Evolutionary conservation across 768 basidiomycete species (phyloP).

Genomic region (Lactarius vividus): DNA sequence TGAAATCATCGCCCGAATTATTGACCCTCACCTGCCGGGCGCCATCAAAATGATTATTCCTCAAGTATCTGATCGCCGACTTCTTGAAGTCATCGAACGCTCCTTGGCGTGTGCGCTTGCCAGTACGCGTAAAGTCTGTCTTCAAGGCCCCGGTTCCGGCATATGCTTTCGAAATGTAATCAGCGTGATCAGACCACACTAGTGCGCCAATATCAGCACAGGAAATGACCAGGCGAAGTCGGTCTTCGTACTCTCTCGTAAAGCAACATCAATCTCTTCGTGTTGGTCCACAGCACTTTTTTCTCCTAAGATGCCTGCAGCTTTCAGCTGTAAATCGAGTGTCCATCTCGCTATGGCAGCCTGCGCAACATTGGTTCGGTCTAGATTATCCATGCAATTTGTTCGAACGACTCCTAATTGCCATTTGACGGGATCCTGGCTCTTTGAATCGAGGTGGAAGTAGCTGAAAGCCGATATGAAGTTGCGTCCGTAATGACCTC

Average conservation of each 20-base stretch:
- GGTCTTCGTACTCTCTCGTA: slow-evolving; percentile 74
- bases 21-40: slow-evolving; percentile 63
- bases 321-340: slow-evolving; percentile 72
- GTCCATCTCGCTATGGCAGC: slow-evolving; percentile 86
- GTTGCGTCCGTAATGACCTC: neutral
- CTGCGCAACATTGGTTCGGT: slow-evolving; percentile 96
- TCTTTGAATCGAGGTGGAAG: slow-evolving; percentile 63
- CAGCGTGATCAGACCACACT: slow-evolving; percentile 99
- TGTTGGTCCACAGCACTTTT: slow-evolving; percentile 80
- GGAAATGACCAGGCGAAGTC: neutral
- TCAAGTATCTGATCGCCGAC: slow-evolving; percentile 79
- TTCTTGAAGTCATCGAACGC: slow-evolving; percentile 83
- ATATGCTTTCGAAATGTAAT: slow-evolving; percentile 86
- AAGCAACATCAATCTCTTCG: slow-evolving; percentile 72
- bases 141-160: slow-evolving; percentile 95
- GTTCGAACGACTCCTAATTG: slow-evolving; percentile 85
- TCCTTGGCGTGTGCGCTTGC: slow-evolving; percentile 81
- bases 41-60: slow-evolving; percentile 97
- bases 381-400: slow-evolving; percentile 97
- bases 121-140: slow-evolving; percentile 94
- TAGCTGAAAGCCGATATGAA: slow-evolving; percentile 47
- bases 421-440: slow-evolving; percentile 46
- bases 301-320: slow-evolving; percentile 65
- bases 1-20: neutral
- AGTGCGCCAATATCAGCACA: slow-evolving; percentile 17